Percentiles rank a stretch among this genome's conserved stretches.
Evolutionary conservation across 2,329 filamentous ascomycete species (phyloP).

Genomic region (Aureobasidium sp.): DNA sequence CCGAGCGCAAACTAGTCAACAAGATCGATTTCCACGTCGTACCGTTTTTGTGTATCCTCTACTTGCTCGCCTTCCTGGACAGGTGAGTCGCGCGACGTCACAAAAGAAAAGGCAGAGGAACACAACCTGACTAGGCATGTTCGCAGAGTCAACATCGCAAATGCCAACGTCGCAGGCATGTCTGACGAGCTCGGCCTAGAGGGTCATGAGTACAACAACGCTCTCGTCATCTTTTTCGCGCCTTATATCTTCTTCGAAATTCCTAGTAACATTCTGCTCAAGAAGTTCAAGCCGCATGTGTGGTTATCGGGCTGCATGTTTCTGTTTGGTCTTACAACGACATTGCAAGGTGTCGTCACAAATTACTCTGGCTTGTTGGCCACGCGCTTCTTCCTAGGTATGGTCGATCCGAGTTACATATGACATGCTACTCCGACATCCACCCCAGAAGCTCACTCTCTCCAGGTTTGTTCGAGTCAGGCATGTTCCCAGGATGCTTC

Average conservation of each 20-base stretch:
- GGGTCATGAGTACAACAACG: slow-evolving; percentile 42
- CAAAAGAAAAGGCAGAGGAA: background rate
- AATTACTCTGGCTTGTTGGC: slow-evolving; percentile 72
- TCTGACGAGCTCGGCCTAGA: slow-evolving; percentile 39
- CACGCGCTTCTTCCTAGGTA: slow-evolving; percentile 76
- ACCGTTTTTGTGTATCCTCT: slow-evolving; percentile 45
- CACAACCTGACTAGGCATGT: background rate
- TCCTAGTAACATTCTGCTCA: slow-evolving; percentile 46
- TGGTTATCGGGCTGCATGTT: slow-evolving; percentile 67
- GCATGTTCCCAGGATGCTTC: slow-evolving; percentile 59
- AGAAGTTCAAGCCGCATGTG: slow-evolving; percentile 45
- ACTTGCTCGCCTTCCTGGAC: slow-evolving; percentile 44
- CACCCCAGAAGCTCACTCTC: slow-evolving; percentile 39
- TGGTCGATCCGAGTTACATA: slow-evolving; percentile 32
- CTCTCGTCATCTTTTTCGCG: slow-evolving; percentile 50
- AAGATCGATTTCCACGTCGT: slow-evolving; percentile 44
- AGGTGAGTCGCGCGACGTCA: slow-evolving; percentile 24
- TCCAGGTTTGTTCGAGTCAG: slow-evolving; percentile 53
- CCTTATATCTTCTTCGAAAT: slow-evolving; percentile 49
- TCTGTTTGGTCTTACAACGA: slow-evolving; percentile 67
- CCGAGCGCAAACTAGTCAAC: slow-evolving; percentile 38
- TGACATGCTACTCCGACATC: background rate
- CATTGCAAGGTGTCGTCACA: slow-evolving; percentile 68
- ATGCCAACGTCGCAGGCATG: slow-evolving; percentile 47
- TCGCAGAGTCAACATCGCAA: slow-evolving; percentile 45